Evolutionary conservation across 495 filamentous ascomycete genomes (phyloP).

Genomic region (Penicillium crystallinum): DNA sequence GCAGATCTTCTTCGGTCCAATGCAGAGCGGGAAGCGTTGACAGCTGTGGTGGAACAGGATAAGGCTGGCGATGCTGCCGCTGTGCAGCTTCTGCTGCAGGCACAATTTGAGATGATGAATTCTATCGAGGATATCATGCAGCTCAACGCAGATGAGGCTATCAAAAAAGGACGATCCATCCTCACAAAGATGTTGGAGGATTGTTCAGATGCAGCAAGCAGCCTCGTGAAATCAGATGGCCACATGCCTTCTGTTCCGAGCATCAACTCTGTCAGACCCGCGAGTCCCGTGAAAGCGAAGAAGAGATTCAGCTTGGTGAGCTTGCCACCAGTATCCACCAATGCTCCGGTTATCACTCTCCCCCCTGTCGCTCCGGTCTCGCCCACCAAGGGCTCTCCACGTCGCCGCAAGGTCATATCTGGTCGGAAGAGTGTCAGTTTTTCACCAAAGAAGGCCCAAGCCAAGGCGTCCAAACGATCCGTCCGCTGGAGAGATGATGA

Average conservation of each 20-base stretch:
- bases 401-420: conserved; percentile 64
- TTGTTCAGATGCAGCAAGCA: conserved; percentile 65
- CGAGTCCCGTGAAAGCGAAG: conserved; percentile 70
- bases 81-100: conserved; percentile 75
- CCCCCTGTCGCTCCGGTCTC: conserved; percentile 40
- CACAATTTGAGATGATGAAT: conserved; percentile 86
- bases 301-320: conserved; percentile 51
- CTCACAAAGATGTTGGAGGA: conserved; percentile 72
- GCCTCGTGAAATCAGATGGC: conserved; percentile 88
- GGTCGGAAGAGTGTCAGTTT: conserved; percentile 77
- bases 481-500: conserved; percentile 95
- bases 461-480: conserved; percentile 59
- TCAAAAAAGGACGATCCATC: conserved; percentile 71
- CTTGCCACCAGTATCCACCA: conserved; percentile 28
- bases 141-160: conserved; percentile 74
- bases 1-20: conserved; percentile 76
- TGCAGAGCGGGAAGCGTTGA: conserved; percentile 75
- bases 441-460: conserved; percentile 71
- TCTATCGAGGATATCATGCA: conserved; percentile 73
- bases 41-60: conserved; percentile 77
- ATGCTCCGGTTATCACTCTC: conserved; percentile 26
- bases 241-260: conserved; percentile 53
- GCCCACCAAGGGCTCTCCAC: conserved; percentile 69
- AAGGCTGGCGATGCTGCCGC: conserved; percentile 70
- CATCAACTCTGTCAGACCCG: conserved; percentile 57